A percentile compares a stretch with the other conserved stretches of the same genome.
phyloP scores from a whole-genome alignment of 306 rosid genomes.

The Prunus dulcis region DNA sequence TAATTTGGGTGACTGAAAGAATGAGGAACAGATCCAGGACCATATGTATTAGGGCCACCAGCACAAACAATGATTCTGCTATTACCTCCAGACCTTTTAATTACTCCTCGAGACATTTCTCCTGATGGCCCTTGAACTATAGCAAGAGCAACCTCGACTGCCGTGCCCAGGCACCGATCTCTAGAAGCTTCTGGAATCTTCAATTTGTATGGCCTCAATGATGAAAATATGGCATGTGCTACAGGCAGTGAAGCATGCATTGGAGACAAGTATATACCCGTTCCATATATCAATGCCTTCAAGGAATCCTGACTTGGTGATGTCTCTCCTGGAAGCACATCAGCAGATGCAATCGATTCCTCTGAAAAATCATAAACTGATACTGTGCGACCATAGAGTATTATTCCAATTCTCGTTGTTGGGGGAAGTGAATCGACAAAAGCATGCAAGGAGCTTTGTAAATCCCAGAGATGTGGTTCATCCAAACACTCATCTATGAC shows the following conservation, averaged over 20 bases:
- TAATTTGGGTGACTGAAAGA: slow-evolving; percentile 88
- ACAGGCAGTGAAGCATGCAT: slow-evolving; percentile 92
- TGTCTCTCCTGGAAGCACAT: slow-evolving; percentile 92
- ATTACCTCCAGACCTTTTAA: slow-evolving; percentile 82
- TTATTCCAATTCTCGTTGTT: slow-evolving; percentile 81
- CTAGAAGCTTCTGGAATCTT: slow-evolving; percentile 82
- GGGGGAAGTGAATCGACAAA: slow-evolving; percentile 88
- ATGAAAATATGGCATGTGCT: slow-evolving; percentile 90
- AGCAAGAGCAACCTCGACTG: slow-evolving; percentile 97
- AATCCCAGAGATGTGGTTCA: slow-evolving; percentile 86
- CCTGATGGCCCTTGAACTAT: slow-evolving; percentile 94
- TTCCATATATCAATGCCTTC: slow-evolving; percentile 83
- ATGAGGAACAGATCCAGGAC: slow-evolving; percentile 97
- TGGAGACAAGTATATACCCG: slow-evolving; percentile 88
- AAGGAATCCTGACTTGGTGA: slow-evolving; percentile 70
- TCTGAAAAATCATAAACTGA: slow-evolving; percentile 90
- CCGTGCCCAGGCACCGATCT: slow-evolving; percentile 92
- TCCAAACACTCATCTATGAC: slow-evolving; percentile 93
- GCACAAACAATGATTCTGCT: slow-evolving; percentile 92
- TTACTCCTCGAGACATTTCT: slow-evolving; percentile 84
- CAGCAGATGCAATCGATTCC: slow-evolving; percentile 89
- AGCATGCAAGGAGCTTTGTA: slow-evolving; percentile 95
- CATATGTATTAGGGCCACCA: slow-evolving; percentile 93
- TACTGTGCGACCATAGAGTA: slow-evolving; percentile 84
- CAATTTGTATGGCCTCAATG: slow-evolving; percentile 76